Evolutionary conservation across 441 rosid genomes (phyloP).

Genomic region (Dalechampia spathulata): DNA sequence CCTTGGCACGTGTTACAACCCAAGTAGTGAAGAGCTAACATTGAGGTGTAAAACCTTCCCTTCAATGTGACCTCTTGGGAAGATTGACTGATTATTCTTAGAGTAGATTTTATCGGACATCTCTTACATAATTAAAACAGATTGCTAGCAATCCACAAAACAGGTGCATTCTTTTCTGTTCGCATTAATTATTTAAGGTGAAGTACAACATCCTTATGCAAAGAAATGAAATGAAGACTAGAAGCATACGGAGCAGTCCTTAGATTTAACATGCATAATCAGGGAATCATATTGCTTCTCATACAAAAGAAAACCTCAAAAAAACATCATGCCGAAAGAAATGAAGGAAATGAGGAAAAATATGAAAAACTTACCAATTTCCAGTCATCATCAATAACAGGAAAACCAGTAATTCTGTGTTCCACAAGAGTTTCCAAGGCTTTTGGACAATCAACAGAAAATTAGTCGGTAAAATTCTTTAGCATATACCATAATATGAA

Average conservation of each 20-base stretch:
- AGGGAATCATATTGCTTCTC: no score
- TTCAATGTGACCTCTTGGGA: no score
- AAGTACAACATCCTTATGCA: no score
- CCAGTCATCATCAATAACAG: constrained; percentile 82
- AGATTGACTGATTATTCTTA: no score
- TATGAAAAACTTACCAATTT: constrained; percentile 43
- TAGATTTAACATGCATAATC: no score
- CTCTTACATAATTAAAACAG: neutral
- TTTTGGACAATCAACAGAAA: constrained; percentile 15
- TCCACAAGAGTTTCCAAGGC: constrained; percentile 73
- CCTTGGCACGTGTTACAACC: no score
- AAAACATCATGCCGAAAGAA: neutral
- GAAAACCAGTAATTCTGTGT: constrained; percentile 81
- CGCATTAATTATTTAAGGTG: no score
- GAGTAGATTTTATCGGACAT: neutral
- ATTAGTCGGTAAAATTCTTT: neutral
- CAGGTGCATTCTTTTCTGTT: neutral
- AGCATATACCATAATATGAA: neutral
- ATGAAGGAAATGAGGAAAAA: neutral
- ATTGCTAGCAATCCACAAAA: neutral
- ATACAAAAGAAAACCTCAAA: neutral
- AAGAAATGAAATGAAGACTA: no score
- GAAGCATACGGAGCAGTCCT: no score
- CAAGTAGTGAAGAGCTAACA: no score
- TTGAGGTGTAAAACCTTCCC: no score